Percentiles rank a stretch among this genome's conserved stretches.
Evolutionary conservation across 2,329 filamentous ascomycete species (phyloP).

Genomic region (Nemania serpens): DNA sequence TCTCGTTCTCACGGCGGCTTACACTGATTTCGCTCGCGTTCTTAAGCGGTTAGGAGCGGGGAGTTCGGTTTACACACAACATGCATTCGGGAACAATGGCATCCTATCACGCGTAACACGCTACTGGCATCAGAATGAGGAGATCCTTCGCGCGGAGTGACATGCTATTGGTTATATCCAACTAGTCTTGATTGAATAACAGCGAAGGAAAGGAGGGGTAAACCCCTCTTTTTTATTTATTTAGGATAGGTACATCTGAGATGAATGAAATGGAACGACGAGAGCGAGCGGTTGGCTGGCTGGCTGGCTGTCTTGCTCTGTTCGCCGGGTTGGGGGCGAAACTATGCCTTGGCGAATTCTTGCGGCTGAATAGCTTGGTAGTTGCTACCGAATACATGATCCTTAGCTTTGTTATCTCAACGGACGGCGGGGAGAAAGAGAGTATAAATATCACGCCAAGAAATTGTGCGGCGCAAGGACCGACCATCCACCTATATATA

Average conservation of each 20-base stretch:
- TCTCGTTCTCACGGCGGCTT: slow-evolving; percentile 17
- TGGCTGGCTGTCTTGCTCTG: not conserved
- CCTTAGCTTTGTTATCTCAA: too few species aligned
- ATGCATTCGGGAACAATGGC: not conserved
- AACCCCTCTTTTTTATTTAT: not conserved
- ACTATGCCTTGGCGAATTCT: slow-evolving; percentile 1
- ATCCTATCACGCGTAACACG: not conserved
- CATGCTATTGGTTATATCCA: not conserved
- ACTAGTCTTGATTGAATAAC: slow-evolving; percentile 15
- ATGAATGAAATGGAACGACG: slow-evolving; percentile 1
- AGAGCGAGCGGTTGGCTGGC: not conserved
- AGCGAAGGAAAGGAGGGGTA: slow-evolving; percentile 2
- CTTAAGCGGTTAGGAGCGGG: not conserved
- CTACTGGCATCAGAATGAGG: slow-evolving; percentile 4
- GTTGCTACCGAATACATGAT: slow-evolving; percentile 1
- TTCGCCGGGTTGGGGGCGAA: slow-evolving; percentile 4
- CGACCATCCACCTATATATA: too few species aligned
- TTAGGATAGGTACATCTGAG: not conserved
- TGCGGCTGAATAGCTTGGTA: not conserved
- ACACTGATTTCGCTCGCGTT: slow-evolving; percentile 15
- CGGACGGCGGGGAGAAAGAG: too few species aligned
- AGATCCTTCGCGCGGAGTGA: not conserved
- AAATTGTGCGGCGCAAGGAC: too few species aligned
- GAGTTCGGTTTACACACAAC: slow-evolving; percentile 10
- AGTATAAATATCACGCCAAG: too few species aligned